phyloP scores from a whole-genome alignment of 345 rosid species.

The Citrus cavaleriei region DNA sequence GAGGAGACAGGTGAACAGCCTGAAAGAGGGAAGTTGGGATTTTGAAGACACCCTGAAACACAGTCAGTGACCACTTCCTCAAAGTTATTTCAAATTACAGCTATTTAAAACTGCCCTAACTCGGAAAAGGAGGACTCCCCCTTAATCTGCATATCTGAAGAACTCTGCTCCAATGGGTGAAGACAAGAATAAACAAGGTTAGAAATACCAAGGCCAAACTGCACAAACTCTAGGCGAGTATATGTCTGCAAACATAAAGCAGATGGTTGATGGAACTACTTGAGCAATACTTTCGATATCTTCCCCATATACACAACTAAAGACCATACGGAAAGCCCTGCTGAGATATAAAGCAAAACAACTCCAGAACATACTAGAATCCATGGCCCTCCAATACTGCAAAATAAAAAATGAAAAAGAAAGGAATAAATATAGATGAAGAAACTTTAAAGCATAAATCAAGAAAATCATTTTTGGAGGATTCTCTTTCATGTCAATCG shows the following conservation, averaged over 20 bases:
- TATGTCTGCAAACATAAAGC: constrained; percentile 11
- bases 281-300: constrained; percentile 68
- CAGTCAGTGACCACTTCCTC: neutral
- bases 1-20: neutral
- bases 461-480: neutral
- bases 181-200: constrained; percentile 1
- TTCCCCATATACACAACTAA: constrained; percentile 81
- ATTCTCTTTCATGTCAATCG: neutral
- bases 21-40: neutral
- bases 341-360: constrained; percentile 81
- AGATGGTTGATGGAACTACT: constrained; percentile 36
- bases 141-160: constrained; percentile 23
- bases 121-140: constrained; percentile 21
- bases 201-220: neutral
- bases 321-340: constrained; percentile 92
- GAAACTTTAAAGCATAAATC: neutral
- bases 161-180: constrained; percentile 7
- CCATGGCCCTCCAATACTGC: constrained; percentile 59
- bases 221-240: neutral
- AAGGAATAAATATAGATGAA: neutral
- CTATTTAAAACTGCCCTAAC: constrained; percentile 16
- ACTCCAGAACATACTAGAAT: constrained; percentile 62
- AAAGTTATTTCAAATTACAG: constrained; percentile 3
- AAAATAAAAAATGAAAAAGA: neutral
- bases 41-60: neutral